Base-by-base conservation (phyloP, 495 filamentous ascomycete species). In the Podospora comata region DNA sequence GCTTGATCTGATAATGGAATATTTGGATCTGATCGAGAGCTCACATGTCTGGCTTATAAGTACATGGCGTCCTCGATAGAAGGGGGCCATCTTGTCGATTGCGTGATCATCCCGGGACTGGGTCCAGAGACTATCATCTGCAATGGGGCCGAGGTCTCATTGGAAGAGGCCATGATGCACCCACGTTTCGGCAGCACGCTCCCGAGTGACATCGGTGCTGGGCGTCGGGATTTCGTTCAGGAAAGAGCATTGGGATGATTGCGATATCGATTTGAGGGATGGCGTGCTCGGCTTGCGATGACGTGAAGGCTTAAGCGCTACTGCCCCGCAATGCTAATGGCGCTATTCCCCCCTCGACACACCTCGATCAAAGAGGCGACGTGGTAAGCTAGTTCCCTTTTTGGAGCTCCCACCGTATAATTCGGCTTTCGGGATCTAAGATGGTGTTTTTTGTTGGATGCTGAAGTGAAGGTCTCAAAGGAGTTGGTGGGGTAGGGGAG, bases 251-350 rank as follows among this genome's bases (percentile, higher is more conserved):
- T 66, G 62, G 60, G n/a, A 34, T 30, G 19, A 73, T 75, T 34
- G 73, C 73, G 73, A 71, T 68, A 68, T 67, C 39, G 44, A 9
- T 39, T 68, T 15, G 13, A 63, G 39, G 26, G 65, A 73, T 75
- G 58, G 69, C 69, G 73, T 75, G 73, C 73, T 75, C 62, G 58
- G 57, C 61, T 48, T 32, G 6, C 68, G 44, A 71, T 74, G 73
- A 44, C 70, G 70, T 65, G 59, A 71, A 67, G 55, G 23, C 19
- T 48, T 48, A 48, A 13, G 39, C 39, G 39, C 39, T 48, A 26
- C 34, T 26, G 62, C 67, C 62, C 67, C 67, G 67, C 67, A 69
- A 65, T 39, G n/a, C 63, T 57, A 62, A 59, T 7, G 15, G n/a
- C 58, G 16, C 39, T 58, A 34, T 18, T 16, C 1, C 2, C 16